These are phyloP conservation scores for Cyanophora paradoxa DNA, from an alignment of 78 protist genomes.

Conservation along the genomic window DNA sequence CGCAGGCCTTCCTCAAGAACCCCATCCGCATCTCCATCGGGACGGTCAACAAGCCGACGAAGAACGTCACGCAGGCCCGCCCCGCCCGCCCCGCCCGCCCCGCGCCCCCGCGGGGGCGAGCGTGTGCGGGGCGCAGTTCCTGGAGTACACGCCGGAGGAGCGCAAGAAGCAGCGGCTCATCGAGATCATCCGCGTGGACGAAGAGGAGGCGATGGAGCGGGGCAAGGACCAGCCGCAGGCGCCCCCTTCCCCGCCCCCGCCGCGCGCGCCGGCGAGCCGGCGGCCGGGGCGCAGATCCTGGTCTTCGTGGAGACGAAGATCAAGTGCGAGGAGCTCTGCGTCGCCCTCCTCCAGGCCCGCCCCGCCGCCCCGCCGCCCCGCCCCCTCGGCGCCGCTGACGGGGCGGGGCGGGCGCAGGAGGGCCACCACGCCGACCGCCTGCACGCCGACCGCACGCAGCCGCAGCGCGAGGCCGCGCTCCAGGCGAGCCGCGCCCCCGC, in stretches of 20 bases:
- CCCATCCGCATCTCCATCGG: too few relatives aligned
- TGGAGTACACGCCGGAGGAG: neutral
- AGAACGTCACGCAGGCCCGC: too few relatives aligned
- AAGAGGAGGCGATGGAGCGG: neutral
- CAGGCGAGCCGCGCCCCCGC: too few relatives aligned
- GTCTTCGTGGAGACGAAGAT: neutral
- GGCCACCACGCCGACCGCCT: too few relatives aligned
- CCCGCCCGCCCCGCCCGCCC: too few relatives aligned
- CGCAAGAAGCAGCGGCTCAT: neutral
- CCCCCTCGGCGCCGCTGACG: too few relatives aligned
- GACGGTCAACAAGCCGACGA: too few relatives aligned
- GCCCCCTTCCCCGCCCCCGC: neutral
- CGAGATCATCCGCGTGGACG: neutral
- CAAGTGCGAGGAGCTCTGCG: neutral
- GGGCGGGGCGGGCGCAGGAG: too few relatives aligned
- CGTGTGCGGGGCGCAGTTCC: slow-evolving; percentile 26
- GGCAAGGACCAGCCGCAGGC: neutral
- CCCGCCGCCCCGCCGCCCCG: neutral
- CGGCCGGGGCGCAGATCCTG: neutral
- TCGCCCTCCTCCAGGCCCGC: too few relatives aligned
- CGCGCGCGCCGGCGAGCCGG: too few relatives aligned
- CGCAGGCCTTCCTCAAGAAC: too few relatives aligned
- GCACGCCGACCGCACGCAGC: slow-evolving; percentile 43
- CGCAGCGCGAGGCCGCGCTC: slow-evolving; percentile 30
- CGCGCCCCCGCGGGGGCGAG: too few relatives aligned